Base-by-base conservation (phyloP, 345 rosid genomes). In the Eucalyptus regnans region DNA sequence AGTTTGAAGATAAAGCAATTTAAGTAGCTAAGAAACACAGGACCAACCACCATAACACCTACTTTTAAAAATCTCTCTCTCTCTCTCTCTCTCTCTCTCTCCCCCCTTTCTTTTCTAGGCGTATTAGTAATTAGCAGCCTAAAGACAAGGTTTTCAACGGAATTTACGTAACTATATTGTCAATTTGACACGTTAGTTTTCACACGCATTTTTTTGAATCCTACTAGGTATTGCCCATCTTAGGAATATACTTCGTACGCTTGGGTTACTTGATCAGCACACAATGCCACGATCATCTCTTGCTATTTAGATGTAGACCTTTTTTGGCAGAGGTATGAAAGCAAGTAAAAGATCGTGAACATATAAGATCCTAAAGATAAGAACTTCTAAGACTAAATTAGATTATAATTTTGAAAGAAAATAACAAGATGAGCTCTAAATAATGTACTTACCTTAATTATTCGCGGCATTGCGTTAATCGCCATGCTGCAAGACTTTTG, bases 1-100 rank as follows among this genome's bases (percentile, higher is more conserved):
- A 86, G 92, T 91, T 91, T 87, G 90, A 92, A 92, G 95, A 95
- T 94, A 95, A 94, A 93, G 95, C 95, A 93, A 93, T 92, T 92
- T 93, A 92, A 93, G 91, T 89, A 87, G 90, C 90, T 4, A 60
- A 87, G 93, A 86, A 92, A 90, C 92, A 89, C 50, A 68, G 87
- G 88, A 88, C 92, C 95, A 94, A 94, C 94, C 92, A 93, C 93
- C 95, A 71, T 86, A 12, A 66, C 89, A 87, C 92, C 95, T 89
- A 91, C 91, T 91, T 93, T 89, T 91, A 86, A 91, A 23, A 76
- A 51, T 50, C 18, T 33, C 44, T 68, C 80, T 37, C 48, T 76
- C 80, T 68, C 80, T 33, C 71, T 29, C 80, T 68, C 80, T 68
- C 80, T 16, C 79, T n/a, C 81, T n/a, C 80, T 7, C 80, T 2